phyloP scores from a whole-genome alignment of 495 filamentous ascomycete species.

The Neurospora sp. region DNA sequence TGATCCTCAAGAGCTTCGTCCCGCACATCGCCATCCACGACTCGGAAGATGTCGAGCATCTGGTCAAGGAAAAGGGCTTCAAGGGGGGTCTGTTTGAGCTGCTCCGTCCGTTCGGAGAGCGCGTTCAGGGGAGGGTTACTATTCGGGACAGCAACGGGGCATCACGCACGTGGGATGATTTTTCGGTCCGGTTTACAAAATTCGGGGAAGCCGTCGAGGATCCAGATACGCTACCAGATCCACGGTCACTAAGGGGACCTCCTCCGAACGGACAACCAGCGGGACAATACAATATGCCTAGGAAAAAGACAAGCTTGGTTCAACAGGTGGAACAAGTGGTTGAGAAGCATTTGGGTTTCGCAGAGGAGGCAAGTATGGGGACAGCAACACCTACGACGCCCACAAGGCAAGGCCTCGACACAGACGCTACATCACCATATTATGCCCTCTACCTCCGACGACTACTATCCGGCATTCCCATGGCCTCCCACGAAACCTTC shows the following conservation, averaged over 20 bases:
- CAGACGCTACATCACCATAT: slow-evolving; percentile 47
- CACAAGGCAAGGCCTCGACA: slow-evolving; percentile 25
- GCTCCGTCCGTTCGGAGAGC: slow-evolving; percentile 85
- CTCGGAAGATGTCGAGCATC: slow-evolving; percentile 69
- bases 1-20: slow-evolving; percentile 75
- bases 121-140: slow-evolving; percentile 74
- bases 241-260: slow-evolving; percentile 19
- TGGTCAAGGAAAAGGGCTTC: slow-evolving; percentile 81
- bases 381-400: slow-evolving; percentile 27
- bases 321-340: slow-evolving; percentile 41
- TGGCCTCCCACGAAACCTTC: slow-evolving; percentile 84
- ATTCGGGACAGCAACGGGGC: slow-evolving; percentile 81
- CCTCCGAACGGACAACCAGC: slow-evolving; percentile 1
- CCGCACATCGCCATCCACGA: slow-evolving; percentile 79
- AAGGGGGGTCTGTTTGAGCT: slow-evolving; percentile 69
- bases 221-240: slow-evolving; percentile 25
- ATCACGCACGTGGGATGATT: slow-evolving; percentile 79
- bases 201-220: slow-evolving; percentile 50
- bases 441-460: slow-evolving; percentile 75
- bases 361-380: slow-evolving; percentile 37
- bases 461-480: slow-evolving; percentile 63
- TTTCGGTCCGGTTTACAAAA: slow-evolving; percentile 71
- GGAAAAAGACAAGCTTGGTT: slow-evolving; percentile 7
- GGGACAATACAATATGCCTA: slow-evolving; percentile 15
- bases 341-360: slow-evolving; percentile 41